phyloP scores from a whole-genome alignment of 1,139 yeast genomes.

The Blastobotrys buckinghamii region DNA sequence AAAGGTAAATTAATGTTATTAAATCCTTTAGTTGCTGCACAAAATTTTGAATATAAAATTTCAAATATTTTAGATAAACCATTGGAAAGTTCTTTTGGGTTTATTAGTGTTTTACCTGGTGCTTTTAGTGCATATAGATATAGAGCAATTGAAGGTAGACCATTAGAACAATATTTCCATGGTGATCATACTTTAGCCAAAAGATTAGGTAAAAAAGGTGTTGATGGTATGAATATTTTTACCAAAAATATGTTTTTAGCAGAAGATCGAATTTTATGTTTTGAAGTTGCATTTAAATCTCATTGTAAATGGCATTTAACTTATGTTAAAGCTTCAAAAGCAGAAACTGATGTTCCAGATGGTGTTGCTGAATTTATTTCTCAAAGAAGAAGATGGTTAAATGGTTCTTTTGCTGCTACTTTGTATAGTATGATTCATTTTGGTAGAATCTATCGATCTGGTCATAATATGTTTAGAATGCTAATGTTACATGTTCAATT shows the following conservation, averaged over 20 bases:
- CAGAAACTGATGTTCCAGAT: constrained; percentile 95
- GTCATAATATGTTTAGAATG: constrained; percentile 68
- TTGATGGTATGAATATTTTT: constrained; percentile 60
- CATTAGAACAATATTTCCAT: constrained; percentile 80
- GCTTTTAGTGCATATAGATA: constrained; percentile 79
- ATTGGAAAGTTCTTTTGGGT: constrained; percentile 86
- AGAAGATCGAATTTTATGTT: constrained; percentile 90
- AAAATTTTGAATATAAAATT: constrained; percentile 92
- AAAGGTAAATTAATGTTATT: constrained; percentile 66
- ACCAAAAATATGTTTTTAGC: constrained; percentile 93
- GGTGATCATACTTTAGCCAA: constrained; percentile 62
- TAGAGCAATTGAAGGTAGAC: constrained; percentile 41
- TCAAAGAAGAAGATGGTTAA: constrained; percentile 93
- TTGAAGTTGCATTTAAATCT: constrained; percentile 82
- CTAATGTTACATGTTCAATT: constrained; percentile 71
- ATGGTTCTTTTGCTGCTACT: constrained; percentile 96
- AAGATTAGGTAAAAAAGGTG: constrained; percentile 42
- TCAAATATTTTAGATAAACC: constrained; percentile 94
- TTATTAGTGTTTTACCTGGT: constrained; percentile 90
- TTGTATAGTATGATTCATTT: constrained; percentile 74
- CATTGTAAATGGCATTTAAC: constrained; percentile 79
- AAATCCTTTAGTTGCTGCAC: constrained; percentile 93
- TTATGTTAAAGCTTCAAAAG: constrained; percentile 85
- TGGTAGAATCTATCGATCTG: constrained; percentile 66
- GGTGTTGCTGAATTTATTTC: constrained; percentile 77